Evolutionary conservation across 352 stramenopile species (phyloP).

Genomic region (Phytophthora podocarpi): DNA sequence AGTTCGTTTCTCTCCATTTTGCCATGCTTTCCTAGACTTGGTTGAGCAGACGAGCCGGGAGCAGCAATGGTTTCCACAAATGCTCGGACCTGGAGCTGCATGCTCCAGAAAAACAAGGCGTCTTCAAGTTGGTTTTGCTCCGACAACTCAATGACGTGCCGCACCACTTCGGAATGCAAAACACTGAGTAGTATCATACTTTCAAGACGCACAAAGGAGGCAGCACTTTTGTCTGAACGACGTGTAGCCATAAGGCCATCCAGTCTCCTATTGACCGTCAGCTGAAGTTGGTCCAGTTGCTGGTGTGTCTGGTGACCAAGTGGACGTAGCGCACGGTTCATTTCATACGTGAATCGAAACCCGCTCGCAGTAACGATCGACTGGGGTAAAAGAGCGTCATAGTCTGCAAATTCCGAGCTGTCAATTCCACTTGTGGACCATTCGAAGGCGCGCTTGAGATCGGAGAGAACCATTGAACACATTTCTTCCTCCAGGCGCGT

Average conservation of each 20-base stretch:
- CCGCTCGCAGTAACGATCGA: conserved; percentile 29
- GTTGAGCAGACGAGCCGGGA: background rate
- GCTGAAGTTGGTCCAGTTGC: conserved; percentile 4
- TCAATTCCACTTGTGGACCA: conserved; percentile 14
- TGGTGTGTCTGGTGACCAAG: no score
- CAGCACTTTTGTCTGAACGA: conserved; percentile 3
- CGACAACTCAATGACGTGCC: conserved; percentile 21
- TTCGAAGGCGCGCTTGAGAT: conserved; percentile 40
- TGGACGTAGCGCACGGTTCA: conserved; percentile 23
- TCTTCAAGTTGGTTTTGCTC: conserved; percentile 22
- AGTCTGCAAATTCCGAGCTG: background rate
- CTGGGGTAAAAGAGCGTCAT: conserved; percentile 34
- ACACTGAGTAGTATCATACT: conserved; percentile 38
- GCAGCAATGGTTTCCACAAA: conserved; percentile 16
- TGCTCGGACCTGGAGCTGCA: conserved; percentile 43
- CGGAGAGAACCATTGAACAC: conserved; percentile 40
- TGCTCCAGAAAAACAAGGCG: conserved; percentile 43
- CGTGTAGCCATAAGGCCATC: background rate
- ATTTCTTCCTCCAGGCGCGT: conserved; percentile 68
- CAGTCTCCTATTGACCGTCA: background rate
- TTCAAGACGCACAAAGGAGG: conserved; percentile 26
- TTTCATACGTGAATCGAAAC: conserved; percentile 42
- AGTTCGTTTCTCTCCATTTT: conserved; percentile 26
- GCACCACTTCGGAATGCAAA: conserved; percentile 22
- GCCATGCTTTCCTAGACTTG: conserved; percentile 10